Evolutionary conservation across 441 rosid genomes (phyloP), one percentile per base, ranked within the genome.

Genomic region (Gossypium davidsonii): DNA sequence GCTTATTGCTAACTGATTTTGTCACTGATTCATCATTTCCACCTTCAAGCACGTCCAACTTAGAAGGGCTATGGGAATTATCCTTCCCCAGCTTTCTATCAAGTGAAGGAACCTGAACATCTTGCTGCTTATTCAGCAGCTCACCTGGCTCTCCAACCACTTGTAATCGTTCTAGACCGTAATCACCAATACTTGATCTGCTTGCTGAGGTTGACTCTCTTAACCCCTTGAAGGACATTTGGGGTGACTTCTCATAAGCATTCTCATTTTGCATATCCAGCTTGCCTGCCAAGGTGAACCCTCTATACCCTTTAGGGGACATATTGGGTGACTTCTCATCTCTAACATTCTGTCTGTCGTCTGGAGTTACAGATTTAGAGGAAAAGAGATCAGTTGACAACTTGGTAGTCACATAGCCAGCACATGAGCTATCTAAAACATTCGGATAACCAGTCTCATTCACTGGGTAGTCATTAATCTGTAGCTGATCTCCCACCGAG

Each of bases 1-100:
- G 68, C 81, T 85, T 89, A 85, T 83, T 90, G 83, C 77, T 80
- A 52, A 42, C 63, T 39, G 73, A 82, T 72, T 62, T 85, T 67
- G 70, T 63, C 60, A 61, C 77, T 53, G 53, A 73, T 67, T 77
- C 78, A 34, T 57, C 77, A 42, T 49, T 80, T 70, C 31, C 84
- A 73, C 74, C 87, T 70, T 75, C 69, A 68, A 53, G 77, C 48
- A 67, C 67, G 73, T 81, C 78, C 57, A 63, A 20, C 55, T 76
- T 61, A 58, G 72, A 66, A 60, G 77, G 72, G 28, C 42, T 61
- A 59, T 55, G 74, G 72, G 83, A 74, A 74, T 71, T 72, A 52
- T 70, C 78, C 55, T 44, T 46, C 72, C 72, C 85, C 21, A 39
- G 64, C 73, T 52, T 79, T 78, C 65, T 66, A 66, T 15, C 8